Percentiles rank a stretch among this genome's conserved stretches.
Conservation (phyloP, 257 asterid species). For the Ocimum tenuiflorum region DNA sequence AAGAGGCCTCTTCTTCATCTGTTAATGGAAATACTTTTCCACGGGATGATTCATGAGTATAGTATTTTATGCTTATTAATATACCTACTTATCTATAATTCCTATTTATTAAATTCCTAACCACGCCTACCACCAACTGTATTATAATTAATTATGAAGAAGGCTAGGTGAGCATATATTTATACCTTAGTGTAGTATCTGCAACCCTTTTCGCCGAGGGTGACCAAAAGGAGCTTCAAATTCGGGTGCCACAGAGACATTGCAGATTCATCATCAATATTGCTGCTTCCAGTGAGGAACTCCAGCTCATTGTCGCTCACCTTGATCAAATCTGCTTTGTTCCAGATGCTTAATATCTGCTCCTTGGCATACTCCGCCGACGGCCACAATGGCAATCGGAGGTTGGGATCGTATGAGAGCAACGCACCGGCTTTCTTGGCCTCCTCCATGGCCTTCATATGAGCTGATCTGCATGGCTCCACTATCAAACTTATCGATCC, state of each 20-base stretch:
- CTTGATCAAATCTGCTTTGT: conserved; percentile 76
- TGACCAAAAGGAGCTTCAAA: conserved; percentile 74
- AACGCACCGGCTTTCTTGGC: conserved; percentile 88
- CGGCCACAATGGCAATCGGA: conserved; percentile 79
- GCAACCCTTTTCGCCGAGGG: conserved; percentile 91
- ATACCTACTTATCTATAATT: background rate
- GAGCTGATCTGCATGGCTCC: conserved; percentile 97
- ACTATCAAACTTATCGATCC: conserved; percentile 94
- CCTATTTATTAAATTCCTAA: background rate
- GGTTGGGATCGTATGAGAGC: conserved; percentile 89
- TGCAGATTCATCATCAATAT: conserved; percentile 77
- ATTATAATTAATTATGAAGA: background rate
- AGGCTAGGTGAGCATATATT: conserved; percentile 11
- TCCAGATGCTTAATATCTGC: conserved; percentile 90
- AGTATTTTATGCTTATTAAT: too few relatives aligned
- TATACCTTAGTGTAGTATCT: conserved; percentile 82
- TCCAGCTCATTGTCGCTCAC: conserved; percentile 88
- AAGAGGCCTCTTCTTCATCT: too few relatives aligned
- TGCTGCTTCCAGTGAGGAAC: conserved; percentile 70
- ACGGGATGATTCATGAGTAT: background rate
- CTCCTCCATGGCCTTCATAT: conserved; percentile 84
- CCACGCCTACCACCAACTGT: background rate
- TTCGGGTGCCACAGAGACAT: conserved; percentile 84
- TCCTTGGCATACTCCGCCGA: conserved; percentile 67
- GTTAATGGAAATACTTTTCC: background rate